These are phyloP conservation scores for Hippophae tibetana DNA, from an alignment of 306 rosid genomes.

Conservation along the genomic window DNA sequence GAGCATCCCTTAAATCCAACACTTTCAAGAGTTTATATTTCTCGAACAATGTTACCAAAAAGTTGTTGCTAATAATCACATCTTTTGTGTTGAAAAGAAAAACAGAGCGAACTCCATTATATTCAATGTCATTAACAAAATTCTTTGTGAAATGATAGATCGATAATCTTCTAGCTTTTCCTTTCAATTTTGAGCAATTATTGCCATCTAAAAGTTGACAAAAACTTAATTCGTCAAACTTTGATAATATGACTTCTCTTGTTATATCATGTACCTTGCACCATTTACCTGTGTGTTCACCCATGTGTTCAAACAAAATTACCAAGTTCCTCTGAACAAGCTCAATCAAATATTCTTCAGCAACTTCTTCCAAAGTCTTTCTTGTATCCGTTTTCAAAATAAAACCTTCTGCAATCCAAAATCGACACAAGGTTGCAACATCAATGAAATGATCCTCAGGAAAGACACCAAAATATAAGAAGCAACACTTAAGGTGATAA, in stretches of 20 bases:
- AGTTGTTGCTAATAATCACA: too few relatives aligned
- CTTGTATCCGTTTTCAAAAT: too few relatives aligned
- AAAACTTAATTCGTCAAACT: too few relatives aligned
- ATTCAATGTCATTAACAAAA: background rate
- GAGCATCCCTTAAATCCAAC: background rate
- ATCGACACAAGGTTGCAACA: too few relatives aligned
- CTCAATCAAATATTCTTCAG: too few relatives aligned
- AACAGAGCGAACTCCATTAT: background rate
- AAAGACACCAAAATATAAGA: too few relatives aligned
- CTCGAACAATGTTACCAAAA: background rate
- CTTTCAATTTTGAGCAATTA: background rate
- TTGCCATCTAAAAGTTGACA: background rate
- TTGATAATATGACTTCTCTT: too few relatives aligned
- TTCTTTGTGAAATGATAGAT: background rate
- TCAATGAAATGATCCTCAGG: too few relatives aligned
- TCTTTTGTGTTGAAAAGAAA: background rate
- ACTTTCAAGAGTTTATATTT: background rate
- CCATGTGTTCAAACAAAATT: slow-evolving; percentile 1
- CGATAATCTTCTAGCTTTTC: background rate
- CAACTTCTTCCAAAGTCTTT: too few relatives aligned
- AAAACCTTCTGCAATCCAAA: too few relatives aligned
- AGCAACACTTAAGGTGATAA: too few relatives aligned
- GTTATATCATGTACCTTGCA: slow-evolving; percentile 5
- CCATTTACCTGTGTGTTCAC: background rate
- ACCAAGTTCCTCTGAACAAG: background rate